phyloP scores from a whole-genome alignment of 2,329 filamentous ascomycete genomes.

The Rutstroemia sp. region DNA sequence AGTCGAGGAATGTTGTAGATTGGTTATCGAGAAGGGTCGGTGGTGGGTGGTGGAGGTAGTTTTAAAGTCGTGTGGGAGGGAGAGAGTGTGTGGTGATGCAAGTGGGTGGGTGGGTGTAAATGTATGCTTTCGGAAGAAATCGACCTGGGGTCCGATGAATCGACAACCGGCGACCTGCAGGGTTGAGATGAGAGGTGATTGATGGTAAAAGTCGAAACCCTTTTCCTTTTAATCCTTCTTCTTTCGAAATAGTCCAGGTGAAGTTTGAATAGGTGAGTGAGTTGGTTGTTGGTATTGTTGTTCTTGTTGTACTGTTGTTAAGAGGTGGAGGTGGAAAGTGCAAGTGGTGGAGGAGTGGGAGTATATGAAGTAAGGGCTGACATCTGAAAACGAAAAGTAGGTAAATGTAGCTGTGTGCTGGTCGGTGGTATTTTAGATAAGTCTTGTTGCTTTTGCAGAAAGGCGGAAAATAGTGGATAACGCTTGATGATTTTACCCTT shows the following conservation, averaged over 20 bases:
- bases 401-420: too few relatives aligned
- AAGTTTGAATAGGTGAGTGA: too few relatives aligned
- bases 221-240: neutral
- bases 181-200: neutral
- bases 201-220: neutral
- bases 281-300: too few relatives aligned
- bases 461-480: too few relatives aligned
- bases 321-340: too few relatives aligned
- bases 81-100: neutral
- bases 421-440: too few relatives aligned
- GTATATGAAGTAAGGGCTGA: too few relatives aligned
- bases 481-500: neutral
- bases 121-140: slow-evolving; percentile 5
- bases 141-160: neutral
- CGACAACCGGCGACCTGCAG: neutral
- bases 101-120: neutral
- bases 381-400: too few relatives aligned
- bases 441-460: too few relatives aligned
- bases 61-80: neutral
- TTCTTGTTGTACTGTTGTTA: too few relatives aligned
- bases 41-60: neutral
- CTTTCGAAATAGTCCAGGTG: neutral
- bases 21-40: neutral
- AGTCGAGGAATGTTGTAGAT: neutral
- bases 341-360: too few relatives aligned